These are phyloP conservation scores for Gautieria morchelliformis DNA, from an alignment of 768 basidiomycete genomes.

Conservation along the genomic window DNA sequence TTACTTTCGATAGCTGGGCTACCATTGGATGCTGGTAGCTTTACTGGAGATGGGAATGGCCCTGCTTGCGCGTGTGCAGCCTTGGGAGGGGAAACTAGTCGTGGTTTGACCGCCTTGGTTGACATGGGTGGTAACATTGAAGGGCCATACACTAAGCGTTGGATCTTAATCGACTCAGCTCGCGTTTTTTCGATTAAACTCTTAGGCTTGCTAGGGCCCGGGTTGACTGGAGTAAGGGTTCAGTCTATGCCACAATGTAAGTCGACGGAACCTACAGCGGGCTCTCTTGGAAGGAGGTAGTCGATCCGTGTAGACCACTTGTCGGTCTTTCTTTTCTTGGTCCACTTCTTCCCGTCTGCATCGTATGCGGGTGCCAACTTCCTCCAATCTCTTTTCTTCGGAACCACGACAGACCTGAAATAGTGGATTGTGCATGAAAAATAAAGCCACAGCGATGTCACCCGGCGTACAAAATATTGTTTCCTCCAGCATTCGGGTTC, in stretches of 20 bases:
- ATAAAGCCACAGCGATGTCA: background rate
- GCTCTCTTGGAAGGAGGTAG: slow-evolving; percentile 58
- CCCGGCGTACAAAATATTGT: slow-evolving; percentile 44
- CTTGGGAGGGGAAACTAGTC: slow-evolving; percentile 11
- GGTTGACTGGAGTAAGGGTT: slow-evolving; percentile 26
- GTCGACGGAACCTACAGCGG: slow-evolving; percentile 32
- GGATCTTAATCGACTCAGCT: slow-evolving; percentile 57
- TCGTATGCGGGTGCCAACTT: slow-evolving; percentile 51
- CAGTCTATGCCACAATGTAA: slow-evolving; percentile 9
- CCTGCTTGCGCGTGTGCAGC: background rate
- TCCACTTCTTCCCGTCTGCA: slow-evolving; percentile 59
- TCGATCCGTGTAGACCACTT: slow-evolving; percentile 66
- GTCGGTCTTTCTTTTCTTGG: slow-evolving; percentile 66
- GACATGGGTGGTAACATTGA: slow-evolving; percentile 49
- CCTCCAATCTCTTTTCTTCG: slow-evolving; percentile 58
- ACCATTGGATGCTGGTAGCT: background rate
- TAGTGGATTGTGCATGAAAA: slow-evolving; percentile 5
- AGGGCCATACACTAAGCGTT: slow-evolving; percentile 48
- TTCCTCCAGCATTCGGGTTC: slow-evolving; percentile 60
- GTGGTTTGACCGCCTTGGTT: slow-evolving; percentile 31
- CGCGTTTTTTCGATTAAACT: slow-evolving; percentile 71
- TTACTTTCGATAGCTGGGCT: background rate
- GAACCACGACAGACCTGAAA: slow-evolving; percentile 43
- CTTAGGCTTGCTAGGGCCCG: slow-evolving; percentile 38
- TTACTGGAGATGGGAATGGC: slow-evolving; percentile 18